These are phyloP conservation scores for Morella rubra DNA, from an alignment of 306 rosid genomes.

Conservation along the genomic window DNA sequence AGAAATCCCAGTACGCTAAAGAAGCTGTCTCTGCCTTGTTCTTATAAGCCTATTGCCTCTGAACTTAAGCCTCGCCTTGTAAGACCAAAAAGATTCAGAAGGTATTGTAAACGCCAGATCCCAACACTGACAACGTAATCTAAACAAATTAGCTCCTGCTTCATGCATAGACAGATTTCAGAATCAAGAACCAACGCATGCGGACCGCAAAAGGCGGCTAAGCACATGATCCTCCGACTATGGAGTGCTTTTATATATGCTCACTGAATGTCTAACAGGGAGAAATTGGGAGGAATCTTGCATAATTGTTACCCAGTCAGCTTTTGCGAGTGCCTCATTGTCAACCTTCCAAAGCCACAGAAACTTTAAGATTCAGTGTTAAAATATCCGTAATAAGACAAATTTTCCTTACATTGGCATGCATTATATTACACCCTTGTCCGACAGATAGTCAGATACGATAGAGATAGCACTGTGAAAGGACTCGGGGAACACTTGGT, in stretches of 20 bases:
- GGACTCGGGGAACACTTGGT: neutral
- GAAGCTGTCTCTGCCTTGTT: neutral
- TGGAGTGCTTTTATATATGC: neutral
- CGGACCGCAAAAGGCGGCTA: neutral
- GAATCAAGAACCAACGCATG: slow-evolving; percentile 3
- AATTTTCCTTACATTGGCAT: neutral
- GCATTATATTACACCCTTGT: neutral
- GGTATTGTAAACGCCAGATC: slow-evolving; percentile 10
- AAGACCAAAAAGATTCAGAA: slow-evolving; percentile 19
- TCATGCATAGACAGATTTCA: neutral
- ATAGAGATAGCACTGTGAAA: slow-evolving; percentile 5
- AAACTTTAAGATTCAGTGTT: neutral
- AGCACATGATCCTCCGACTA: neutral
- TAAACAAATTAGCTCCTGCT: slow-evolving; percentile 3
- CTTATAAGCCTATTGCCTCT: neutral
- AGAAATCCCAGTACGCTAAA: neutral
- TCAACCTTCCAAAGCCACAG: slow-evolving; percentile 3
- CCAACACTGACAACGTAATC: neutral
- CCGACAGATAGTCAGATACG: slow-evolving; percentile 13
- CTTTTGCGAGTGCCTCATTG: slow-evolving; percentile 9
- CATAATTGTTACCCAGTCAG: slow-evolving; percentile 7
- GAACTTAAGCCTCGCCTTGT: neutral
- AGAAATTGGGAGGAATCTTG: slow-evolving; percentile 12
- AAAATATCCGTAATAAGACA: neutral
- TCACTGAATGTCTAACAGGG: neutral